These are phyloP conservation scores for Phoma herbarum DNA, from an alignment of 2,329 filamentous ascomycete genomes.

Conservation along the genomic window DNA sequence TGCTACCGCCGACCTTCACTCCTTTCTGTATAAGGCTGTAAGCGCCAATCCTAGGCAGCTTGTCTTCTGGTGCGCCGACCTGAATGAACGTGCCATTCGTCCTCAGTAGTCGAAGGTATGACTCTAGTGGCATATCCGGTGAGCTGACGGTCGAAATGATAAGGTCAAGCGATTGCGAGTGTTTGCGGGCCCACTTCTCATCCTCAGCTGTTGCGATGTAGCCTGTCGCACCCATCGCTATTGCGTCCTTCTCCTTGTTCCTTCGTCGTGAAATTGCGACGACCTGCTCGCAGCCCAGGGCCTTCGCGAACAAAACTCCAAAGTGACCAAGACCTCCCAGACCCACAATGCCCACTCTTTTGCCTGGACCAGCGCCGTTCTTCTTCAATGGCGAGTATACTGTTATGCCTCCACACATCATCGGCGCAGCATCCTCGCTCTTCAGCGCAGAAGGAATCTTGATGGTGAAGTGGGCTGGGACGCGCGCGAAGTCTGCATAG, in stretches of 20 bases:
- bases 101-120: constrained; percentile 69
- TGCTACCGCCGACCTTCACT: constrained; percentile 55
- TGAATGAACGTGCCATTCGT: constrained; percentile 71
- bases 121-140: constrained; percentile 68
- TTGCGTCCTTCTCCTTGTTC: constrained; percentile 67
- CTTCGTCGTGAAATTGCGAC: constrained; percentile 70
- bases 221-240: constrained; percentile 70
- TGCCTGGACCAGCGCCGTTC: constrained; percentile 73
- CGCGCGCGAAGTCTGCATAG: constrained; percentile 65
- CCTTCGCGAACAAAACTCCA: constrained; percentile 74
- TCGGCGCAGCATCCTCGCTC: constrained; percentile 67
- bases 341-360: constrained; percentile 74
- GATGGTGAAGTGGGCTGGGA: constrained; percentile 66
- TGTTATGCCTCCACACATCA: constrained; percentile 82
- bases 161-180: constrained; percentile 65
- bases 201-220: constrained; percentile 61
- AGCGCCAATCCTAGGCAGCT: constrained; percentile 63
- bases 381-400: constrained; percentile 73
- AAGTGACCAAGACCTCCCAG: constrained; percentile 79
- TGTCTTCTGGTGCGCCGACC: constrained; percentile 71
- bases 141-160: constrained; percentile 67
- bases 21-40: constrained; percentile 68
- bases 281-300: constrained; percentile 73
- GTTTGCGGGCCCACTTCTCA: constrained; percentile 67
- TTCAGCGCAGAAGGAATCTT: constrained; percentile 62